Percentiles rank a stretch among this genome's conserved stretches.
These are phyloP conservation scores for Neckera pumila DNA, from an alignment of 225 moss, liverwort and hornwort species.

Conservation along the genomic window DNA sequence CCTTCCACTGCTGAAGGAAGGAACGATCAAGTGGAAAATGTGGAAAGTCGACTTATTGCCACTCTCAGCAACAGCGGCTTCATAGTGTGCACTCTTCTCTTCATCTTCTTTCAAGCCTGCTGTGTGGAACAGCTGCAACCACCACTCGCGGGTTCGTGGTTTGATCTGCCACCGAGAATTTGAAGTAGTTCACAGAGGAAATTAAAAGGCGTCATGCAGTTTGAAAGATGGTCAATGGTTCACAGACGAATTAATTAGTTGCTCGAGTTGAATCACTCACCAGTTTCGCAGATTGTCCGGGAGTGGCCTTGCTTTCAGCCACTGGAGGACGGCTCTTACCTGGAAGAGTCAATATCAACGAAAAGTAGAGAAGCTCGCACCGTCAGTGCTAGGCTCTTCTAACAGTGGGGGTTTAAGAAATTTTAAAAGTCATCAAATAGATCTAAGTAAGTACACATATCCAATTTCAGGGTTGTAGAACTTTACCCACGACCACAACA, in stretches of 20 bases:
- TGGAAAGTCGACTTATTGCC: slow-evolving; percentile 55
- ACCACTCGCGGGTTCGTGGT: slow-evolving; percentile 58
- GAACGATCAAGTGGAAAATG: slow-evolving; percentile 79
- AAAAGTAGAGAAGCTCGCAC: neutral
- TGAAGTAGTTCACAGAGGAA: neutral
- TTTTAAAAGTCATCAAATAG: neutral
- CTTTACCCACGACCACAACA: slow-evolving; percentile 67
- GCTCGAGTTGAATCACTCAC: slow-evolving; percentile 1
- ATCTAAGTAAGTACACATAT: neutral
- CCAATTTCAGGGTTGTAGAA: neutral
- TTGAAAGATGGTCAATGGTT: neutral
- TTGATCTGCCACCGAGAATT: slow-evolving; percentile 30
- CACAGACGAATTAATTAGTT: neutral
- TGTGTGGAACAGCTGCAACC: slow-evolving; percentile 63
- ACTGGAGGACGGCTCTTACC: slow-evolving; percentile 16
- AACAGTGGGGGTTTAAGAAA: neutral
- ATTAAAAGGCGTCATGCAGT: neutral
- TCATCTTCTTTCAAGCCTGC: slow-evolving; percentile 67
- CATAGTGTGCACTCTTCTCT: slow-evolving; percentile 59
- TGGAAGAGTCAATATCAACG: neutral
- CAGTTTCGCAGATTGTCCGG: slow-evolving; percentile 19
- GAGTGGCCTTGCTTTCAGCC: slow-evolving; percentile 6
- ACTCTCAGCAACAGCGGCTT: slow-evolving; percentile 41
- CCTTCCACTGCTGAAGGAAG: slow-evolving; percentile 35
- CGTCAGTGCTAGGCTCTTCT: neutral